These are phyloP conservation scores for Sugiyamaella neomexicana DNA, from an alignment of 1,139 yeast genomes.

Conservation along the genomic window DNA sequence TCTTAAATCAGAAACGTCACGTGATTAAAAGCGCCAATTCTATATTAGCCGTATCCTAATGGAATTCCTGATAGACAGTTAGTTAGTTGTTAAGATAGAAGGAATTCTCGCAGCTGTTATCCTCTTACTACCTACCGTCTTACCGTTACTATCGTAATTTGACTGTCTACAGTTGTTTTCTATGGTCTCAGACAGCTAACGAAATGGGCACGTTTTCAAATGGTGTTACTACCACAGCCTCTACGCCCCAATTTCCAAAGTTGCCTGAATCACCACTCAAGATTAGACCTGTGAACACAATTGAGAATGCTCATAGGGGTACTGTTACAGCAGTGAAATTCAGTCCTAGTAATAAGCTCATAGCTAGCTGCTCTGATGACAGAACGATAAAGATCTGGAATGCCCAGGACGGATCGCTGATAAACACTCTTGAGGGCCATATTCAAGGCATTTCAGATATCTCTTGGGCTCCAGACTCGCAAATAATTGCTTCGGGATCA, in stretches of 20 bases:
- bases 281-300: not conserved
- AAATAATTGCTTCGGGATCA: slow-evolving; percentile 75
- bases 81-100: no score
- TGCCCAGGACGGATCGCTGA: slow-evolving; percentile 37
- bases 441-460: slow-evolving; percentile 67
- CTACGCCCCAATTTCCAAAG: not conserved
- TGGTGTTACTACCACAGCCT: not conserved
- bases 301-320: slow-evolving; percentile 26
- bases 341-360: slow-evolving; percentile 60
- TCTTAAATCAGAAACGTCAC: no score
- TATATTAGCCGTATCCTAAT: no score
- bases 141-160: no score
- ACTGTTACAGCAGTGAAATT: slow-evolving; percentile 53
- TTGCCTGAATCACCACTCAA: not conserved
- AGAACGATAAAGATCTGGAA: slow-evolving; percentile 49
- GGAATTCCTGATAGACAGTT: no score
- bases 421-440: slow-evolving; percentile 58
- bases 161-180: no score
- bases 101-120: no score
- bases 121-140: no score
- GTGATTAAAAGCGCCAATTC: no score
- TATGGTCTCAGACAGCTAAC: not conserved
- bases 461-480: slow-evolving; percentile 75
- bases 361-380: slow-evolving; percentile 62
- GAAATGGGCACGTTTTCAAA: not conserved